phyloP scores from a whole-genome alignment of 2,329 filamentous ascomycete species.

The Nemania sp. region DNA sequence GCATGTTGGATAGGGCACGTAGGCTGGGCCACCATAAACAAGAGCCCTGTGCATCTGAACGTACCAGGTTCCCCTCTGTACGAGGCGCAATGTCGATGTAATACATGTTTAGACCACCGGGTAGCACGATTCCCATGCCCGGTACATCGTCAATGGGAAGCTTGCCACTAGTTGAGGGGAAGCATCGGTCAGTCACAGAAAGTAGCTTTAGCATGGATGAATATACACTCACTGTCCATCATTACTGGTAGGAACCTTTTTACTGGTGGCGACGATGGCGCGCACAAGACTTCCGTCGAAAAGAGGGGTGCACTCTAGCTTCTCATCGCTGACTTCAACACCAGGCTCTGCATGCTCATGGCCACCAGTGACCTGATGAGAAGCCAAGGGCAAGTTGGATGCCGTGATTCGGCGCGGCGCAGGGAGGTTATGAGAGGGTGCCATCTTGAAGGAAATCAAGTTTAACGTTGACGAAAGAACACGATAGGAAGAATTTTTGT shows the following conservation, averaged over 20 bases:
- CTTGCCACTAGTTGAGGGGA: constrained; percentile 29
- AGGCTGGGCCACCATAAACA: too few relatives aligned
- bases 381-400: constrained; percentile 31
- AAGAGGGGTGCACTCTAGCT: constrained; percentile 26
- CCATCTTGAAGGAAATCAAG: too few relatives aligned
- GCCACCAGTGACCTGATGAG: not conserved
- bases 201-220: too few relatives aligned
- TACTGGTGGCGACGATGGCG: constrained; percentile 31
- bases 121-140: constrained; percentile 38
- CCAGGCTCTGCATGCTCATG: constrained; percentile 30
- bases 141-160: constrained; percentile 34
- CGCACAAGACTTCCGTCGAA: constrained; percentile 26
- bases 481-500: too few relatives aligned
- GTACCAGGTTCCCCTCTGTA: constrained; percentile 33
- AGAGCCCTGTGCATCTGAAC: too few relatives aligned
- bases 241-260: constrained; percentile 32
- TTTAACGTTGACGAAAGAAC: too few relatives aligned
- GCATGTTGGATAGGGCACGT: too few relatives aligned
- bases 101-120: constrained; percentile 38
- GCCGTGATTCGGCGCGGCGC: constrained; percentile 33
- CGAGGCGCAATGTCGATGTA: constrained; percentile 38
- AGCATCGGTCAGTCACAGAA: too few relatives aligned
- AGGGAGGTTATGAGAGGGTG: constrained; percentile 1
- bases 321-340: constrained; percentile 35
- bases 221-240: constrained; percentile 32